phyloP scores from a whole-genome alignment of 805 yeast genomes.

The Lachancea sp. region DNA sequence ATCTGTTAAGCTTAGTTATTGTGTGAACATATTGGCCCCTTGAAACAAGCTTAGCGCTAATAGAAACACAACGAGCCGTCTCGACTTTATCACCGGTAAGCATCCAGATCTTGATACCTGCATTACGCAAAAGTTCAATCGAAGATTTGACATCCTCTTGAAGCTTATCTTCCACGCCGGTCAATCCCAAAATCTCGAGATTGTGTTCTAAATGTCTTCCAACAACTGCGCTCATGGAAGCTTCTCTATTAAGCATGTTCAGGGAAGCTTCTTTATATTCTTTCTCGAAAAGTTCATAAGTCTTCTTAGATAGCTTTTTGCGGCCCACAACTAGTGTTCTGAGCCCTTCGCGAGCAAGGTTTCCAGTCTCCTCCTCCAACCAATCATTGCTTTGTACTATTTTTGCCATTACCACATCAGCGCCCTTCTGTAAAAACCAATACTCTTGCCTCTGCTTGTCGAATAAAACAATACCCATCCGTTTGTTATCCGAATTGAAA shows the following conservation, averaged over 20 bases:
- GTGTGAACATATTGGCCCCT: conserved; percentile 93
- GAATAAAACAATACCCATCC: conserved; percentile 87
- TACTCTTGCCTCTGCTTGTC: conserved; percentile 59
- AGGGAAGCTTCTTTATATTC: conserved; percentile 68
- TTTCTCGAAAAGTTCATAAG: conserved; percentile 56
- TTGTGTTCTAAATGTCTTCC: conserved; percentile 69
- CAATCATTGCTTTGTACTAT: conserved; percentile 87
- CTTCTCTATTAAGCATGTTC: conserved; percentile 75
- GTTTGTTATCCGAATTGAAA: conserved; percentile 87
- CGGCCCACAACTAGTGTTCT: conserved; percentile 93
- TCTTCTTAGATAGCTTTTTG: conserved; percentile 50
- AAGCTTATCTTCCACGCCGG: conserved; percentile 95
- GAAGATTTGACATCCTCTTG: conserved; percentile 90
- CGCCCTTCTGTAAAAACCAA: conserved; percentile 91
- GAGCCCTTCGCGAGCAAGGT: conserved; percentile 97
- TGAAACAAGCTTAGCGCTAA: conserved; percentile 87
- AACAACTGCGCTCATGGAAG: conserved; percentile 61
- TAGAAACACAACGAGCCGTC: conserved; percentile 95
- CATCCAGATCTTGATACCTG: conserved; percentile 98
- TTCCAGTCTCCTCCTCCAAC: conserved; percentile 95
- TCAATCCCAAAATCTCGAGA: conserved; percentile 79
- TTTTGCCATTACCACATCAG: conserved; percentile 85
- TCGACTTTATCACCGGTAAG: conserved; percentile 98
- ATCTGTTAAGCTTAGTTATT: conserved; percentile 54
- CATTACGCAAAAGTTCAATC: conserved; percentile 86